Base-by-base conservation (phyloP, 2,329 filamentous ascomycete genomes). In the Amesomyces nigricolor region DNA sequence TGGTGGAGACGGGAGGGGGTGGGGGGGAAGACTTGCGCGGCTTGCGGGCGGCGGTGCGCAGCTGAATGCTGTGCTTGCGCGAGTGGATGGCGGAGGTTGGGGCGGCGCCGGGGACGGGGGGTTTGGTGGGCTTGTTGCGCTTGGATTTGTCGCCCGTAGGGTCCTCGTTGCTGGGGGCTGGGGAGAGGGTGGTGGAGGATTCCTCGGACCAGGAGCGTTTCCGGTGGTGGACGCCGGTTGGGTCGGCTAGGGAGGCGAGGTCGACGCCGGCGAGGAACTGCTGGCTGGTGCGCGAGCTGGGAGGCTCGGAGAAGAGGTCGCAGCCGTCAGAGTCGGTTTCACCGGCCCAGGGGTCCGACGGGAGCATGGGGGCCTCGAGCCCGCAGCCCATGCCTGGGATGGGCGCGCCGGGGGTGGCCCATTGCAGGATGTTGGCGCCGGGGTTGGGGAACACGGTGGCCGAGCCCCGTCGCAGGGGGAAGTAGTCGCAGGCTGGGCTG, bases 1-100 rank as follows among this genome's bases (percentile, higher is more conserved):
- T 7, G 14, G 39, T 13, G 54, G 26, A 9, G 37, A 16, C 7
- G 53, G 19, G 40, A n/a, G 44, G 48, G 16, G 53, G 8, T 26
- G 19, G 40, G n/a, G 39, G 48, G 16, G 32, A 35, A 7, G 9
- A 35, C 43, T 57, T 57, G 42, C 48, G 56, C n/a, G 54, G 46
- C 38, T 61, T 63, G 47, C 61, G 62, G 22, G 50, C 51, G 55
- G 61, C 59, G n/a, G 58, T 62, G 32, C 59, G 59, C 13, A 64
- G 59, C 32, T 63, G 59, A 43, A 58, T 45, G 45, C 50, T 46
- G 39, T 58, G 56, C 16, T 55, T 51, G 5, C 47, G 30, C 32
- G 32, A 35, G 9, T 35, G 32, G 32, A 35, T 35, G 32, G 9
- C 32, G 32, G 32, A 35, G 11, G 32, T 9, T 4, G 11, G 32